Conservation (phyloP, 2,329 filamentous ascomycete species). For the Geoglossum cookeanum region DNA sequence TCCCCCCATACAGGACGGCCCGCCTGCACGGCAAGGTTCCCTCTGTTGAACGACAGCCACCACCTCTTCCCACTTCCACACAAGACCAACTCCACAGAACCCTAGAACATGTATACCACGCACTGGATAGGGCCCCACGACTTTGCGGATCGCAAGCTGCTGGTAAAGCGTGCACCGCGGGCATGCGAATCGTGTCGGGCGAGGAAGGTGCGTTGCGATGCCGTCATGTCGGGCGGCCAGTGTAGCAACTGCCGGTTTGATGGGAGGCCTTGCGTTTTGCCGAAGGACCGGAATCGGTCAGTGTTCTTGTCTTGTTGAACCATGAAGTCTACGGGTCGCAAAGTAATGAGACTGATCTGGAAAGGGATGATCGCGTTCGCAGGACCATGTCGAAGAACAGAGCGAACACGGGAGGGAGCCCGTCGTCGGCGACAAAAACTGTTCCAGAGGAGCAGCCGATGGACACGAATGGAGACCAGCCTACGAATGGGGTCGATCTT, state of each 20-base stretch:
- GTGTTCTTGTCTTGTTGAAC: background rate
- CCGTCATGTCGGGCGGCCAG: background rate
- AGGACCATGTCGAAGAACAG: background rate
- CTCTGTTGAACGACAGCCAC: background rate
- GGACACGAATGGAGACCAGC: background rate
- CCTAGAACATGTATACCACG: background rate
- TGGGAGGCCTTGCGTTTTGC: background rate
- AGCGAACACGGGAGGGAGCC: background rate
- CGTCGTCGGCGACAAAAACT: background rate
- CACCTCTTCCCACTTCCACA: background rate
- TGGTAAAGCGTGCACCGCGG: background rate
- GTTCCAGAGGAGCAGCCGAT: background rate
- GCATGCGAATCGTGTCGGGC: background rate
- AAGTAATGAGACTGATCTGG: background rate
- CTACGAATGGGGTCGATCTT: background rate
- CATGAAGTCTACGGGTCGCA: background rate
- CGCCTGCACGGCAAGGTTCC: background rate
- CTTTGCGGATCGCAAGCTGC: background rate
- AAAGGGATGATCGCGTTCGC: background rate
- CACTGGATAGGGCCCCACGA: background rate
- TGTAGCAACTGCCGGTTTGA: background rate
- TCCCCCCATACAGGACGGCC: background rate
- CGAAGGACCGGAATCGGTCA: background rate
- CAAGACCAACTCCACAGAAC: background rate
- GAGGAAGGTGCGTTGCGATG: background rate